Conservation (phyloP, 2,329 filamentous ascomycete species). For the Fusarium gaditjirri region DNA sequence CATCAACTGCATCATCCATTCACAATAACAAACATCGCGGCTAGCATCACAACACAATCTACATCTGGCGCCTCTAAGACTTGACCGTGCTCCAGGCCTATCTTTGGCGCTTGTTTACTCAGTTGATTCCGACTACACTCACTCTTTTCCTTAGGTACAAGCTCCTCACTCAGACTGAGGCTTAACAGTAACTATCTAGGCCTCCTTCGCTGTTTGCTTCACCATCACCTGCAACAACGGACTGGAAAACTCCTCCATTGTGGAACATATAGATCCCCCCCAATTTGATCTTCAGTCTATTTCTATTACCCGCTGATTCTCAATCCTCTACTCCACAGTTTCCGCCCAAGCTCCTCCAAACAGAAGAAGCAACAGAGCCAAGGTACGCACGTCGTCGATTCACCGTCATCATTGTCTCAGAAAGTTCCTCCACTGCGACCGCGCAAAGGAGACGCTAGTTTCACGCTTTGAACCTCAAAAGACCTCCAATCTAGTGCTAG, state of each 20-base stretch:
- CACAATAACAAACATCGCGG: constrained; percentile 16
- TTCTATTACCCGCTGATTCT: constrained; percentile 35
- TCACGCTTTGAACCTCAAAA: constrained; percentile 25
- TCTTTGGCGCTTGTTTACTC: constrained; percentile 2
- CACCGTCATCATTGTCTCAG: constrained; percentile 39
- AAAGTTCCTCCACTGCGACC: constrained; percentile 23
- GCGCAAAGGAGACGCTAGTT: constrained; percentile 28
- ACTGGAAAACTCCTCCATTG: not conserved
- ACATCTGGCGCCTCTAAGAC: not conserved
- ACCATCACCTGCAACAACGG: not conserved
- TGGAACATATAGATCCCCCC: not conserved
- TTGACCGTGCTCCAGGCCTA: not conserved
- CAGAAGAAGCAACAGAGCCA: constrained; percentile 3
- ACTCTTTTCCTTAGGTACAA: constrained; percentile 4
- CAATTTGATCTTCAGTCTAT: constrained; percentile 22
- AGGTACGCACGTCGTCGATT: constrained; percentile 25
- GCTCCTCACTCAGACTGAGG: not conserved
- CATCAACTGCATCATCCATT: constrained; percentile 35
- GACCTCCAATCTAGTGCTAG: constrained; percentile 30
- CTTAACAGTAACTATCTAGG: not conserved
- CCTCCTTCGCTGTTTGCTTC: not conserved
- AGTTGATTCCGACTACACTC: not conserved
- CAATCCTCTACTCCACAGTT: constrained; percentile 21
- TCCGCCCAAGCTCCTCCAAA: constrained; percentile 5
- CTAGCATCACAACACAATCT: constrained; percentile 15